Percentiles rank a stretch among this genome's conserved stretches.
These are phyloP conservation scores for Castanea crenata DNA, from an alignment of 306 rosid species.

Conservation along the genomic window DNA sequence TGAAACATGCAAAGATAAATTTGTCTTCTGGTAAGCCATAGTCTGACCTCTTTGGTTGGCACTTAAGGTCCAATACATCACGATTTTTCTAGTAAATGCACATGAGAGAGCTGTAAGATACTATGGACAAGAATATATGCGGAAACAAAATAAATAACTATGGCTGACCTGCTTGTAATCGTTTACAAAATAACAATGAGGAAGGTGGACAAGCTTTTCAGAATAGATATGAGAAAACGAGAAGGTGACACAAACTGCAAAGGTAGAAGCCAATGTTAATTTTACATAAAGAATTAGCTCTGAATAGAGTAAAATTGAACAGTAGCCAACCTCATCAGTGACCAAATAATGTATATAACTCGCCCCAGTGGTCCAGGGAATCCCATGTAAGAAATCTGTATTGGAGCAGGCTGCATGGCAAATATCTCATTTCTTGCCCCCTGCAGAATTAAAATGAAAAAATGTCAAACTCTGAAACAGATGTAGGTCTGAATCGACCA, in stretches of 20 bases:
- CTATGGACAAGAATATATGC: constrained; percentile 2
- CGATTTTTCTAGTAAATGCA: constrained; percentile 72
- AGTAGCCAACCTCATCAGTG: constrained; percentile 79
- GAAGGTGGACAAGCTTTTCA: constrained; percentile 95
- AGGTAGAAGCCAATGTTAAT: constrained; percentile 5
- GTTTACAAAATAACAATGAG: constrained; percentile 96
- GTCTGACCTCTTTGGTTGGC: constrained; percentile 78
- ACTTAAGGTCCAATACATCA: constrained; percentile 81
- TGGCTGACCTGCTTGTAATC: constrained; percentile 91
- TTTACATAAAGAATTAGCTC: background rate
- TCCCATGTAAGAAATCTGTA: constrained; percentile 99
- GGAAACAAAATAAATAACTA: background rate
- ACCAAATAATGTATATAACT: constrained; percentile 80
- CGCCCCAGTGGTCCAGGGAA: constrained; percentile 98
- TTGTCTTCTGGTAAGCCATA: constrained; percentile 90
- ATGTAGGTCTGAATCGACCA: background rate
- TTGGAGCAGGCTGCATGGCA: constrained; percentile 93
- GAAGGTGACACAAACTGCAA: constrained; percentile 91
- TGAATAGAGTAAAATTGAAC: background rate
- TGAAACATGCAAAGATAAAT: constrained; percentile 94
- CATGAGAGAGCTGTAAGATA: background rate
- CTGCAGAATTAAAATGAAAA: constrained; percentile 37
- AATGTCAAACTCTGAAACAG: background rate
- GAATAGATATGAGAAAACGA: constrained; percentile 79
- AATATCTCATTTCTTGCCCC: constrained; percentile 98